A percentile compares a stretch with the other conserved stretches of the same genome.
Conservation (phyloP, 1,139 yeast species). For the Yamadazyma triangularis region DNA sequence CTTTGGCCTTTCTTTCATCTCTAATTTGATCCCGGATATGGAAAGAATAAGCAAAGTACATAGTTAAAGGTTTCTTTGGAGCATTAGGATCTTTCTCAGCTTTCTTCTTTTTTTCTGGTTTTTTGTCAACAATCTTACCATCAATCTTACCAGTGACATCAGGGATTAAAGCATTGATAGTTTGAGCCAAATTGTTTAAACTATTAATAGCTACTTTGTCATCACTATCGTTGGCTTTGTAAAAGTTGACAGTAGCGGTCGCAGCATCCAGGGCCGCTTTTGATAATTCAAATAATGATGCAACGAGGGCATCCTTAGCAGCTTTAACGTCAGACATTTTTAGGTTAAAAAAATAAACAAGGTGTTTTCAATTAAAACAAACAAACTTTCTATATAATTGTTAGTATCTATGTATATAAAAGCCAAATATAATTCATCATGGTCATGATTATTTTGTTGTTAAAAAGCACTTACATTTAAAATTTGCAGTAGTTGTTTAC, state of each 20-base stretch:
- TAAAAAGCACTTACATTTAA: too few relatives aligned
- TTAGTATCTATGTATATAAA: not conserved
- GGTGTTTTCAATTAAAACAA: too few relatives aligned
- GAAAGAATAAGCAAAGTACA: conserved; percentile 74
- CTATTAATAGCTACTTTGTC: conserved; percentile 20
- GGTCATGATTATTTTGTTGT: too few relatives aligned
- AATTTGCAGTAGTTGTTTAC: not conserved
- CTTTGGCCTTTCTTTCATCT: conserved; percentile 57
- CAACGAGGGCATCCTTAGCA: conserved; percentile 55
- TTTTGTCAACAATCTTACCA: conserved; percentile 9
- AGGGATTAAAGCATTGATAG: conserved; percentile 15
- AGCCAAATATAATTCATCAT: too few relatives aligned
- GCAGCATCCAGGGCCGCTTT: conserved; percentile 82
- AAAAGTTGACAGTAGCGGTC: conserved; percentile 69
- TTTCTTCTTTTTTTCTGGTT: conserved; percentile 42
- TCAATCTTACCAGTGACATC: conserved; percentile 14
- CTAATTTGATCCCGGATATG: conserved; percentile 59
- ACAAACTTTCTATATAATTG: not conserved
- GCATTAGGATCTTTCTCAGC: conserved; percentile 56
- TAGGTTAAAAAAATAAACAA: not conserved
- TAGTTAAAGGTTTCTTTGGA: conserved; percentile 68
- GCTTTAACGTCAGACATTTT: conserved; percentile 33
- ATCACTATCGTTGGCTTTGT: conserved; percentile 44
- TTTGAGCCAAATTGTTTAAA: conserved; percentile 29
- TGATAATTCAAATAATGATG: conserved; percentile 74